Evolutionary conservation across 2,329 filamentous ascomycete species (phyloP).

Genomic region (Cladosporium austrohemisphaericum): DNA sequence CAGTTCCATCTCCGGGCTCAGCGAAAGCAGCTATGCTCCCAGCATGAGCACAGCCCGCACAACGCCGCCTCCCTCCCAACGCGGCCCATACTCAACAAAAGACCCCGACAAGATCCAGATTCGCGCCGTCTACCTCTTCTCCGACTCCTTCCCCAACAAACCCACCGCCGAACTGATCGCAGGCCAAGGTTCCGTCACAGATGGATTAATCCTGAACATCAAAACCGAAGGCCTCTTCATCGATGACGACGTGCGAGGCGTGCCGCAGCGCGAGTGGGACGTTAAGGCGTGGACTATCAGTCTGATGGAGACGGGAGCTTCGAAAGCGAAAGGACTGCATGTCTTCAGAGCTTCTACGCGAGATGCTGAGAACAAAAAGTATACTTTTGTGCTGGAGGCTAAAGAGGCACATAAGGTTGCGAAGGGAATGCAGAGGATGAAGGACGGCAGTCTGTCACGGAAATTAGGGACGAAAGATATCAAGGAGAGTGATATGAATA

Average conservation of each 20-base stretch:
- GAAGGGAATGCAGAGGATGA: conserved; percentile 54
- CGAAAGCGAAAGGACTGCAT: conserved; percentile 46
- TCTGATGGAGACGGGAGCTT: conserved; percentile 63
- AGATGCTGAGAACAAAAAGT: conserved; percentile 58
- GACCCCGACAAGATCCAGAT: conserved; percentile 97
- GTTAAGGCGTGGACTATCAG: conserved; percentile 98
- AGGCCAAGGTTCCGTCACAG: conserved; percentile 78
- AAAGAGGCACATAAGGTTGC: conserved; percentile 62
- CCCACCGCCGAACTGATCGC: conserved; percentile 87
- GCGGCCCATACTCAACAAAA: conserved; percentile 76
- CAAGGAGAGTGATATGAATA: conserved; percentile 42
- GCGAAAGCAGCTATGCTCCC: conserved; percentile 81
- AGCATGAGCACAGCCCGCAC: conserved; percentile 81
- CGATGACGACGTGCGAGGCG: conserved; percentile 86
- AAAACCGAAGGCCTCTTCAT: conserved; percentile 94
- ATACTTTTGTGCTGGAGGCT: conserved; percentile 58
- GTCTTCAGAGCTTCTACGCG: conserved; percentile 56
- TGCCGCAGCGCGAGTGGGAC: conserved; percentile 97
- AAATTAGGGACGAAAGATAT: conserved; percentile 52
- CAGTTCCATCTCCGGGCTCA: conserved; percentile 53
- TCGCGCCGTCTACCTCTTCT: conserved; percentile 87
- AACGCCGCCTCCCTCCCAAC: conserved; percentile 73
- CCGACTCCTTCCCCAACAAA: conserved; percentile 82
- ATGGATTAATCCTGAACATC: conserved; percentile 86
- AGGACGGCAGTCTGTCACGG: conserved; percentile 54